Base-by-base conservation (phyloP, 305 asterid genomes). In the Solanum chacoense region DNA sequence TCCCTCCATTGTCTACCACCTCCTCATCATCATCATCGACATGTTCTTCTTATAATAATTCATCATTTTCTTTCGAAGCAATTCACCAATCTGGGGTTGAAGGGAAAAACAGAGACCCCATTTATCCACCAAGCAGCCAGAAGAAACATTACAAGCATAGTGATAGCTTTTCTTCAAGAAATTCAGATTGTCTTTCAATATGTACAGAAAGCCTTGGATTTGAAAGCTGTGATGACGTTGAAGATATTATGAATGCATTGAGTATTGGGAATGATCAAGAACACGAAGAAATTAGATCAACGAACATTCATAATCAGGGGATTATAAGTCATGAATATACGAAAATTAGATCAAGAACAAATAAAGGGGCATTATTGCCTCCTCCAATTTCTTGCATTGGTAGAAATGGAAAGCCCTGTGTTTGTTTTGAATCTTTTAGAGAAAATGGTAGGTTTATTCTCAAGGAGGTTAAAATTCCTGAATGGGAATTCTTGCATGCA, bases 351-450 rank as follows among this genome's bases (percentile, higher is more conserved):
- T 88, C 95, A 86, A 93, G 91, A 31, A 90, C 88, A 2, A 74
- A 74, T 10, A 78, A 79, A 89, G 91, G 93, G 69, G 32, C 87
- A 31, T 89, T 80, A 80, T 42, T 93, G 74, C 99, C 99, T 35
- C 99, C 99, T 5, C 99, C 99, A 1, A 94, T 97, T 34, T 92
- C 98, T 65, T 91, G 94, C 88, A 94, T 97, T 63, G 98, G 99
- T 3, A 91, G 93, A 77, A 93, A 92, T 67, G 98, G 99, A 36
- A 93, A 92, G 90, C 98, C 99, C 18, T 94, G 94, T 92, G 95
- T 95, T 79, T 91, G 90, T 35, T 92, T 95, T 72, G 92, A 91
- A 77, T 93, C 98, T 4, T 90, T 84, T 42, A 91, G 98, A 78
- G 90, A 93, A 88, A 94, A 95, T 73, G 99, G 99, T 26, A 92